Evolutionary conservation across 768 basidiomycete species (phyloP), one percentile per base, ranked within the genome.

Genomic region (Russula earlei): DNA sequence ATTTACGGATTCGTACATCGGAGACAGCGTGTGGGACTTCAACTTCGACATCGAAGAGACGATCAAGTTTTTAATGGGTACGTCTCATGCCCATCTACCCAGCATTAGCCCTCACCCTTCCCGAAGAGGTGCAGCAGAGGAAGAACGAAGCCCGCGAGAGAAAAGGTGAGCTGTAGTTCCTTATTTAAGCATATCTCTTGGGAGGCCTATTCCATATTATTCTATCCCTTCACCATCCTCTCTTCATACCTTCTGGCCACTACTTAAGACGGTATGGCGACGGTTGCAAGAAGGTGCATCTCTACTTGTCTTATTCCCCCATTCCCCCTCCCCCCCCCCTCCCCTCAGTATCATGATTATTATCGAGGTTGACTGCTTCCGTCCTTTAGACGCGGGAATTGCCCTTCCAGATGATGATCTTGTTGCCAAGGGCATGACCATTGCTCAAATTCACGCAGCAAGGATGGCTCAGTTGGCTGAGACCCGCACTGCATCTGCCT

Each of bases 1-100:
- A 7, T 70, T 95, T 43, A 75, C 85, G 41, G 89, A 95, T 67
- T 69, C 74, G 33, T 76, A 82, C 49, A 87, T 99, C 66, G 80
- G 78, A 65, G 86, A 91, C 59, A 75, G 79, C 0, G 73, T 98
- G 44, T 98, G 92, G 87, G 83, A 98, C 64, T 81, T 74, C 64
- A 88, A 87, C 68, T 97, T 95, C 63, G 84, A 95, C 65, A 77
- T 87, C 15, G 82, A 91, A 33, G 77, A 83, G 67, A 82, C 87
- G 17, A 70, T 95, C 10, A 72, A 80, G 31, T 90, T 83, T 80
- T 74, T 90, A 25, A 62, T 86, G 36, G 85, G 91, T 92, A 58
- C 61, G 84, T 73, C 4, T 14, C 31, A 7, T 27, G 36, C 24
- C n/a, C 20, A 25, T 25, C 41, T 36, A 7, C 27, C 33, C 12